Evolutionary conservation across 495 filamentous ascomycete species (phyloP).

Genomic region (Trichoderma virens): DNA sequence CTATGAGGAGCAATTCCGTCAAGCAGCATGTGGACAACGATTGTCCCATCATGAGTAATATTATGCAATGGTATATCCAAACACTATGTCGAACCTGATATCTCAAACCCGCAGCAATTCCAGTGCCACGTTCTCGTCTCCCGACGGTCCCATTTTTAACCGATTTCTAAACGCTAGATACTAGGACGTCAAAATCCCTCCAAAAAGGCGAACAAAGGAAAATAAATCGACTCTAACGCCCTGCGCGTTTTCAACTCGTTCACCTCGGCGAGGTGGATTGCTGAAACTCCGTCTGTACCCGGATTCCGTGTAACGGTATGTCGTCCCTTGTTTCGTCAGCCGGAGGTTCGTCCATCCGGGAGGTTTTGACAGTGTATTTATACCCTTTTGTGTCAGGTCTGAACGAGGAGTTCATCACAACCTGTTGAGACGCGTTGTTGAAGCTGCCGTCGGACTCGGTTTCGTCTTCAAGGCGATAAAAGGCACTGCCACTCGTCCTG

Average conservation of each 20-base stretch:
- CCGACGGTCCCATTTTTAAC: no score
- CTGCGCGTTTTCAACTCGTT: not conserved
- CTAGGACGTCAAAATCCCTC: no score
- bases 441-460: conserved; percentile 1
- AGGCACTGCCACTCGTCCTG: not conserved
- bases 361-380: not conserved
- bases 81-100: no score
- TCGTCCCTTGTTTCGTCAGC: not conserved
- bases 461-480: conserved; percentile 6
- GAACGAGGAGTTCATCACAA: not conserved
- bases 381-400: conserved; percentile 6
- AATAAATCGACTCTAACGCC: no score
- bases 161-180: no score
- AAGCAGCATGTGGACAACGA: no score
- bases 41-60: no score
- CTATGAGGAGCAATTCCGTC: no score
- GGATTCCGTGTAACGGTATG: conserved; percentile 7
- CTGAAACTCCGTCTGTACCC: conserved; percentile 8
- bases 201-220: no score
- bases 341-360: not conserved
- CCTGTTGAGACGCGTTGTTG: not conserved
- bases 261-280: conserved; percentile 2
- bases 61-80: no score
- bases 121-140: no score
- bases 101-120: no score